phyloP scores from a whole-genome alignment of 2,329 filamentous ascomycete genomes.

The Endocalyx cinctus region DNA sequence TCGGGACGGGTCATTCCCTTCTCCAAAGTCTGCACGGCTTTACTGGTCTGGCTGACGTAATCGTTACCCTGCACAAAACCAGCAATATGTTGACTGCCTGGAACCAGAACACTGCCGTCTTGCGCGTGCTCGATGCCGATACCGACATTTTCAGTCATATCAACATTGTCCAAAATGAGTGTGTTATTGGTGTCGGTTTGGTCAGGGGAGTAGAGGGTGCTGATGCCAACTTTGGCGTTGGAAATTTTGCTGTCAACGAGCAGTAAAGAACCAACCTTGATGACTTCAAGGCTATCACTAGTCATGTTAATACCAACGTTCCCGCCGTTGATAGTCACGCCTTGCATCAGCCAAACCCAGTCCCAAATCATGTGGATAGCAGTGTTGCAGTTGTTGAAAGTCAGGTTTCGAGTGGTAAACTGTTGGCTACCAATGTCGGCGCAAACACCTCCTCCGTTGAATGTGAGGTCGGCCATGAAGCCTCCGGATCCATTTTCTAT shows the following conservation, averaged over 20 bases:
- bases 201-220: constrained; percentile 63
- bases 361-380: constrained; percentile 90
- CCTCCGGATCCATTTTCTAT: constrained; percentile 83
- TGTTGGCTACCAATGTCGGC: constrained; percentile 83
- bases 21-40: constrained; percentile 56
- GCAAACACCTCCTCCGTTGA: constrained; percentile 76
- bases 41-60: constrained; percentile 50
- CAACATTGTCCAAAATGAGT: constrained; percentile 83
- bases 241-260: constrained; percentile 75
- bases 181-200: constrained; percentile 70
- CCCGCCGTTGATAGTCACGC: constrained; percentile 68
- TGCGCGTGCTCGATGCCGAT: constrained; percentile 59
- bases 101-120: constrained; percentile 57
- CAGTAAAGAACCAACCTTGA: constrained; percentile 81
- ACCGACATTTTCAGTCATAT: constrained; percentile 65
- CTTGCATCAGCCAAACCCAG: constrained; percentile 82
- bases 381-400: constrained; percentile 76
- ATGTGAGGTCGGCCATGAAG: constrained; percentile 77
- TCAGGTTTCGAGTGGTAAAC: constrained; percentile 78
- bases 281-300: constrained; percentile 51
- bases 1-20: constrained; percentile 58
- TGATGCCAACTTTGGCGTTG: constrained; percentile 71
- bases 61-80: constrained; percentile 78
- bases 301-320: constrained; percentile 77
- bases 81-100: constrained; percentile 62